Base-by-base conservation (phyloP, 495 filamentous ascomycete genomes). In the Pyronema omphalodes region DNA sequence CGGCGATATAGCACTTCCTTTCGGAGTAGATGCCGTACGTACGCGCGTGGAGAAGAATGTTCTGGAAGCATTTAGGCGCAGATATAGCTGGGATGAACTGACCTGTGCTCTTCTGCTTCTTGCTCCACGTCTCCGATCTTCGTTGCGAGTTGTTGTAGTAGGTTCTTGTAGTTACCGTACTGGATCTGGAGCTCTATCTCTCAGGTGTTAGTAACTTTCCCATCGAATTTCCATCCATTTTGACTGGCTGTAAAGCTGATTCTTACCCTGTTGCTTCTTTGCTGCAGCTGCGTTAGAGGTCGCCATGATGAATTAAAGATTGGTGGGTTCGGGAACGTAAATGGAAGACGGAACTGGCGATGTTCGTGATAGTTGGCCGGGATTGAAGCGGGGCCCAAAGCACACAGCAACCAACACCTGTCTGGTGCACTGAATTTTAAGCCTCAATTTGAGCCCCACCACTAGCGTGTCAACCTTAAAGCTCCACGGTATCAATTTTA, bases 31-130 rank as follows among this genome's bases (percentile, higher is more conserved):
- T 29, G 23, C 23, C 23, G 23, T 5, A 29, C 39, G 39, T 17
- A 12, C 15, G 11, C 15, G 15, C 7, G 39, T 1, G 39, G 44
- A 47, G 18, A 47, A 47, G 44, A 47, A 17, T 23, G 18, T 47
- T 47, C 44, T 23, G 23, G 44, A 47, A 47, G 44, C n/a, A 47
- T 15, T 47, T 14, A 23, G 44, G 18, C 18, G 23, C 23, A 29
- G 23, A 29, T 29, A 6, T 17, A 12, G 39, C 1, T 43, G 17
- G 39, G 12, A 43, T 43, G 17, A 12, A 51, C 48, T 9, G 12
- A 98, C 91, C 91, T 96, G 72, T 98, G 91, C 67, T 98, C 91
- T 67, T 98, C 91, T 23, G 85, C 80, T 62, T 98, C 91, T 65
- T 93, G 85, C 69, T 98, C 91, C 51, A 98, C 83, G 65, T 95